Evolutionary conservation across 2,329 filamentous ascomycete genomes (phyloP).

Genomic region (Pseudonectria buxi): DNA sequence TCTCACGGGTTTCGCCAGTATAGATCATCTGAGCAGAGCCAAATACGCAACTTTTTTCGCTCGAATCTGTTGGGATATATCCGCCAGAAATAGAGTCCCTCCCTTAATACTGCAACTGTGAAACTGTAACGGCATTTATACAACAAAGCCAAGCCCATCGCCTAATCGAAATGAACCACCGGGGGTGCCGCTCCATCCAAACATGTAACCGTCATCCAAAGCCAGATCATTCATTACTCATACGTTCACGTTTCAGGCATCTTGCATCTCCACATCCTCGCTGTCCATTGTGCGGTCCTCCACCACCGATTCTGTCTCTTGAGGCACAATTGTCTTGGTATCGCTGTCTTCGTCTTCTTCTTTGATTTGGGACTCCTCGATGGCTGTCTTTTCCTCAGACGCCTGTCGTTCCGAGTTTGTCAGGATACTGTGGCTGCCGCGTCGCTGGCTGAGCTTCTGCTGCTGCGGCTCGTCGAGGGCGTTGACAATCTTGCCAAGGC

Average conservation of each 20-base stretch:
- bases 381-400: constrained; percentile 34
- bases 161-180: constrained; percentile 10
- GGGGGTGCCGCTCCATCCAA: constrained; percentile 6
- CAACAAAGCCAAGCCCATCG: constrained; percentile 9
- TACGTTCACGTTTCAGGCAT: constrained; percentile 14
- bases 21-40: too few species aligned
- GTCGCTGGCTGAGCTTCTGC: constrained; percentile 22
- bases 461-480: constrained; percentile 40
- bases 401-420: constrained; percentile 24
- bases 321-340: constrained; percentile 25
- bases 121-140: constrained; percentile 8
- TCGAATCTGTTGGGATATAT: constrained; percentile 1
- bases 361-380: constrained; percentile 40
- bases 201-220: constrained; percentile 14
- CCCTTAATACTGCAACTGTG: constrained; percentile 3
- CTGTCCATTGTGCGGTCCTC: constrained; percentile 36
- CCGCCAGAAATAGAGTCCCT: neutral
- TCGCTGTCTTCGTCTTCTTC: constrained; percentile 40
- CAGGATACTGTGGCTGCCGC: constrained; percentile 40
- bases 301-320: constrained; percentile 31
- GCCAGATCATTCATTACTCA: constrained; percentile 15
- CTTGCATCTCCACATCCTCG: constrained; percentile 30
- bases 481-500: constrained; percentile 61
- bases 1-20: too few species aligned
- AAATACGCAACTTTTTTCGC: too few species aligned